phyloP scores from a whole-genome alignment of 768 basidiomycete species.

The Lactarius psammicola region DNA sequence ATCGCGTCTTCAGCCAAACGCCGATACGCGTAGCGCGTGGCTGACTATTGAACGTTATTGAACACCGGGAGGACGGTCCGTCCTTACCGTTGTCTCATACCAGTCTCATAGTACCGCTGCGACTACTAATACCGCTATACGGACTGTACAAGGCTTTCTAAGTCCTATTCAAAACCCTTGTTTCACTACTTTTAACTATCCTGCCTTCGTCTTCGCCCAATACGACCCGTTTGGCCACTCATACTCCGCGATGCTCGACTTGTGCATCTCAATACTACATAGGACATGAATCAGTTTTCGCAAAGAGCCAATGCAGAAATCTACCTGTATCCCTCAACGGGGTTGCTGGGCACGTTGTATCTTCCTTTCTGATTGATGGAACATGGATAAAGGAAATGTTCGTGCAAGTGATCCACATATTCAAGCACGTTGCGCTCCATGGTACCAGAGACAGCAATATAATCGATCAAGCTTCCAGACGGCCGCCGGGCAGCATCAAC shows the following conservation, averaged over 20 bases:
- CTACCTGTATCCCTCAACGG: constrained; percentile 77
- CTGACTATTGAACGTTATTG: too few relatives aligned
- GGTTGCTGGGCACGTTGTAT: constrained; percentile 80
- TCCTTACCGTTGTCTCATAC: not conserved
- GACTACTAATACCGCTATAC: too few relatives aligned
- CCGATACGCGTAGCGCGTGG: not conserved
- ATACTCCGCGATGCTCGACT: constrained; percentile 75
- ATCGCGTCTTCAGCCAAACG: constrained; percentile 3
- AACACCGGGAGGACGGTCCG: not conserved
- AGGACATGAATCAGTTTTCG: constrained; percentile 5
- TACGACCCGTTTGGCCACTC: constrained; percentile 86
- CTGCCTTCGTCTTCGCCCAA: constrained; percentile 49
- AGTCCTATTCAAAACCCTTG: too few relatives aligned
- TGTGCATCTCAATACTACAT: constrained; percentile 83
- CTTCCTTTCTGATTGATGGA: constrained; percentile 82
- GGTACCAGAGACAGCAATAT: constrained; percentile 84
- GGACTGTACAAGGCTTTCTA: too few relatives aligned
- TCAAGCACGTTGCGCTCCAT: constrained; percentile 96
- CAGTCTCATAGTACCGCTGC: too few relatives aligned
- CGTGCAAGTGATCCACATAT: constrained; percentile 88
- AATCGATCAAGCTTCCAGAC: constrained; percentile 75
- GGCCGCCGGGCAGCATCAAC: not conserved
- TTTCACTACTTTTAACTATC: not conserved
- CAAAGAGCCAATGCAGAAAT: constrained; percentile 20
- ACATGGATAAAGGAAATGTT: constrained; percentile 87